A percentile compares a stretch with the other conserved stretches of the same genome.
Conservation (phyloP, 2,329 filamentous ascomycete genomes). For the Colletotrichum sidae region DNA sequence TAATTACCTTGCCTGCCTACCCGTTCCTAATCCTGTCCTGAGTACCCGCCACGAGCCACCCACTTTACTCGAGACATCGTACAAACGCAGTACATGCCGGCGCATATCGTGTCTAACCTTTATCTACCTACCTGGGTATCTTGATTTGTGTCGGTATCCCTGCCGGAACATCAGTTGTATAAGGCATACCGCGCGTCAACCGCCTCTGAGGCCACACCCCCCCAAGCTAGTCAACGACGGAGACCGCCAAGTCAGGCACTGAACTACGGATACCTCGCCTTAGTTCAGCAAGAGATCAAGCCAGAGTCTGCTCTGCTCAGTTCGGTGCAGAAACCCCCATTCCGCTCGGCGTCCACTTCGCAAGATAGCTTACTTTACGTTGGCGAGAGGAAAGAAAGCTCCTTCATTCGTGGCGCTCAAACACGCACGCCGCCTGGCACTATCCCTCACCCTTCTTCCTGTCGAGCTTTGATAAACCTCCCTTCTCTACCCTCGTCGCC, state of each 20-base stretch:
- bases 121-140: not conserved
- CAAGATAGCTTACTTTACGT: not conserved
- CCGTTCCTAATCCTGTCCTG: conserved; percentile 3
- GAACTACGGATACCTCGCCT: not conserved
- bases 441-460: conserved; percentile 7
- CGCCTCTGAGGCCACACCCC: conserved; percentile 13
- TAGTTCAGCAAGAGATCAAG: not conserved
- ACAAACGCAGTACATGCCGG: not conserved
- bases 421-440: not conserved
- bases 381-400: not conserved
- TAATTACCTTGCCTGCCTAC: conserved; percentile 6
- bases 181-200: conserved; percentile 27
- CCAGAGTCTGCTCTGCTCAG: too few species aligned
- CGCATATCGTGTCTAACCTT: not conserved
- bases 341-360: conserved; percentile 8
- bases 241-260: too few species aligned
- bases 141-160: not conserved
- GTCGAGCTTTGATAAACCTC: conserved; percentile 21
- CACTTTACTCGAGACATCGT: not conserved
- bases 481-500: conserved; percentile 23
- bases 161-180: conserved; percentile 6
- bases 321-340: not conserved
- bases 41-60: too few species aligned
- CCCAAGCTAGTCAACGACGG: not conserved
- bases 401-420: conserved; percentile 15